Evolutionary conservation across 495 filamentous ascomycete genomes (phyloP).

Genomic region (Aspergillus incahuasiensis): DNA sequence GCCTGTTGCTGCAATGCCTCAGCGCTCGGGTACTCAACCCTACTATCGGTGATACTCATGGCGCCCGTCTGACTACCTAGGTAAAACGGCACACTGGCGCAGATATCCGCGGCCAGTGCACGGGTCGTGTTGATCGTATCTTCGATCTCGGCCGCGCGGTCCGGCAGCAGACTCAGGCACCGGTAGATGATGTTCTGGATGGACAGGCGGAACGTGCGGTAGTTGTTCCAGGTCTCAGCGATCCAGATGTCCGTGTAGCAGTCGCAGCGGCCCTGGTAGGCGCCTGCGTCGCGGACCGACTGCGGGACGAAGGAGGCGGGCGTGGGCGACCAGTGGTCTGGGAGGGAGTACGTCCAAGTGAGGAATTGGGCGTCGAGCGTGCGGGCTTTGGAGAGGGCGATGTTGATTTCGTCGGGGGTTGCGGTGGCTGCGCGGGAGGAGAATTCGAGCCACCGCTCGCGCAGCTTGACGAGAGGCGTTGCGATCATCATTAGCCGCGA

Average conservation of each 20-base stretch:
- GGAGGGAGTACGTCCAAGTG: slow-evolving; percentile 28
- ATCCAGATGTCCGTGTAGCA: slow-evolving; percentile 57
- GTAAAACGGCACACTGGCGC: slow-evolving; percentile 38
- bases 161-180: slow-evolving; percentile 24
- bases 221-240: slow-evolving; percentile 58
- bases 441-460: slow-evolving; percentile 24
- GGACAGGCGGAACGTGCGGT: slow-evolving; percentile 54
- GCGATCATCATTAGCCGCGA: slow-evolving; percentile 23
- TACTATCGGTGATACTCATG: slow-evolving; percentile 24
- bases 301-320: slow-evolving; percentile 30
- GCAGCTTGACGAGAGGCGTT: slow-evolving; percentile 26
- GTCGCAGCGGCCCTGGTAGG: slow-evolving; percentile 54
- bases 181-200: slow-evolving; percentile 48
- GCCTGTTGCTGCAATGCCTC: no score
- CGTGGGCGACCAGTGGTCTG: slow-evolving; percentile 27
- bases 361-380: slow-evolving; percentile 26
- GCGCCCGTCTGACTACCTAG: slow-evolving; percentile 36
- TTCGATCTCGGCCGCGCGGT: slow-evolving; percentile 12
- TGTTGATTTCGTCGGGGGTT: slow-evolving; percentile 12
- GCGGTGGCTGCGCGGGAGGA: neutral
- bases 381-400: slow-evolving; percentile 23
- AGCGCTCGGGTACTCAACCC: slow-evolving; percentile 34
- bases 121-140: slow-evolving; percentile 21
- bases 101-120: slow-evolving; percentile 36
- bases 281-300: slow-evolving; percentile 28